Conservation (phyloP, 1,139 yeast genomes). For the Blastobotrys proliferans region DNA sequence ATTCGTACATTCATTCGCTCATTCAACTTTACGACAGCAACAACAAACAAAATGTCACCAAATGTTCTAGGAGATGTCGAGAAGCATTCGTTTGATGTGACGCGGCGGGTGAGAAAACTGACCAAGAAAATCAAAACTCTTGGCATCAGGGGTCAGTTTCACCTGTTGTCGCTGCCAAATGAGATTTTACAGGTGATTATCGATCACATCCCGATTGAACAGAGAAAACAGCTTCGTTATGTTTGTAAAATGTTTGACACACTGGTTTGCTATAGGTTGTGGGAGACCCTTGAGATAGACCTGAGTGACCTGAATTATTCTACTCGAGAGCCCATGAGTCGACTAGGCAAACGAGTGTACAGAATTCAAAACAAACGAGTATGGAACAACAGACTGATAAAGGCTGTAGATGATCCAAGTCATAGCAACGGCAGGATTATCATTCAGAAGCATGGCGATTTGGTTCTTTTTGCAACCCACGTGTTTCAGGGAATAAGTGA, state of each 20-base stretch:
- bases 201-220: background rate
- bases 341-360: background rate
- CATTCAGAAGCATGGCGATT: background rate
- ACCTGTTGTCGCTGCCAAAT: background rate
- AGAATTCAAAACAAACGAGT: background rate
- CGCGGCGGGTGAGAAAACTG: too few relatives aligned
- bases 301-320: background rate
- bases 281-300: constrained; percentile 4
- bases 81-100: too few relatives aligned
- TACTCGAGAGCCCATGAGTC: background rate
- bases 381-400: background rate
- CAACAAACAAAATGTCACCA: too few relatives aligned
- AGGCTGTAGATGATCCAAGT: too few relatives aligned
- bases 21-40: too few relatives aligned
- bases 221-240: background rate
- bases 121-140: too few relatives aligned
- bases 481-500: background rate
- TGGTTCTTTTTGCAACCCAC: background rate
- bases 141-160: too few relatives aligned
- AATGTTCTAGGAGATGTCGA: too few relatives aligned
- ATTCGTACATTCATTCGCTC: too few relatives aligned
- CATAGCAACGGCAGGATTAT: too few relatives aligned
- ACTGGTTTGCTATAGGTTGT: background rate
- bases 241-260: background rate
- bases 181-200: constrained; percentile 2